A percentile compares a stretch with the other conserved stretches of the same genome.
Conservation (phyloP, 192 early-diverging fungal genomes). For the Linnemannia schmuckeri region DNA sequence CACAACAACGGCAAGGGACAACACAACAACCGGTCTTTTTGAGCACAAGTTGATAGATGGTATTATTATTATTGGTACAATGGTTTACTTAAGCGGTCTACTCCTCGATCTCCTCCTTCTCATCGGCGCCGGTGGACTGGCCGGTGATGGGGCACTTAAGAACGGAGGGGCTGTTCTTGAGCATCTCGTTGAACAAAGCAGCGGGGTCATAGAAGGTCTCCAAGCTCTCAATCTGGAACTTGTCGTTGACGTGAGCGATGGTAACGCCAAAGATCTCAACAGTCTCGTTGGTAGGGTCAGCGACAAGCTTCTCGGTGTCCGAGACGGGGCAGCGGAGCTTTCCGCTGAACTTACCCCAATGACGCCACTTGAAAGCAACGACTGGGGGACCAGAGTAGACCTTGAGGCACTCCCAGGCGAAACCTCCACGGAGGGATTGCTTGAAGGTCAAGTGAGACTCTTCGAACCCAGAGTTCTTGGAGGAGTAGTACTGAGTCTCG, state of each 20-base stretch:
- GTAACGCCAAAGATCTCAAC: constrained; percentile 56
- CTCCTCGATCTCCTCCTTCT: not conserved
- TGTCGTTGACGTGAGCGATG: constrained; percentile 58
- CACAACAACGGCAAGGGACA: too few species aligned
- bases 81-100: constrained; percentile 5
- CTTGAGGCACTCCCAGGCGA: constrained; percentile 61
- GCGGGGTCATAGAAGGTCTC: constrained; percentile 29
- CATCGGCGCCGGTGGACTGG: constrained; percentile 9
- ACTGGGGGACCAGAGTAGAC: constrained; percentile 62
- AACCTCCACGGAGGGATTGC: constrained; percentile 48
- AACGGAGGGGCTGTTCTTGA: constrained; percentile 20
- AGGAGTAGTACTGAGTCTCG: constrained; percentile 59
- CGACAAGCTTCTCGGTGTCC: constrained; percentile 56
- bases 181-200: constrained; percentile 34
- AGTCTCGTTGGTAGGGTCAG: constrained; percentile 53
- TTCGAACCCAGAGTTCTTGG: constrained; percentile 56
- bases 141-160: constrained; percentile 29
- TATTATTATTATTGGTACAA: not conserved
- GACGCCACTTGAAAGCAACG: constrained; percentile 64
- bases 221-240: constrained; percentile 54
- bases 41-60: not conserved
- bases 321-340: constrained; percentile 48
- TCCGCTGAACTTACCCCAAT: constrained; percentile 59
- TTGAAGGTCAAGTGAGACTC: constrained; percentile 63
- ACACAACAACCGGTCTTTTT: not conserved